These are phyloP conservation scores for Metarhizium anisopliae DNA, from an alignment of 2,329 filamentous ascomycete genomes.

Conservation along the genomic window DNA sequence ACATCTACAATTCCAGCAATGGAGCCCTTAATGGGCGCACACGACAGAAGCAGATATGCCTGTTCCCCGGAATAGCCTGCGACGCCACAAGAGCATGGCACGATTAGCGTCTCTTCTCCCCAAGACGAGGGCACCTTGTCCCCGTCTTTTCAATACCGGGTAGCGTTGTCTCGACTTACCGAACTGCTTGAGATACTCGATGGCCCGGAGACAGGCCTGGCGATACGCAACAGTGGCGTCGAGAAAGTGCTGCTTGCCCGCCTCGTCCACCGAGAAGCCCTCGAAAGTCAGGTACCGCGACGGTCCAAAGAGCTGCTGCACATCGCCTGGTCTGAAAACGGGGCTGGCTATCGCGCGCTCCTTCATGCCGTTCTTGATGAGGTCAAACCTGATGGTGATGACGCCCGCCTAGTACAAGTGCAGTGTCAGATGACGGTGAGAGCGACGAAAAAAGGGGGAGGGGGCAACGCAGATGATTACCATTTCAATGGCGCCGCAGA, in stretches of 20 bases:
- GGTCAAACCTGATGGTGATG: constrained; percentile 83
- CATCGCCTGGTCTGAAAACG: constrained; percentile 78
- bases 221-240: constrained; percentile 82
- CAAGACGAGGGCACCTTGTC: background rate
- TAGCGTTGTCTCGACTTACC: constrained; percentile 10
- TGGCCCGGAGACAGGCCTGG: constrained; percentile 59
- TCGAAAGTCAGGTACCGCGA: constrained; percentile 48
- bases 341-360: constrained; percentile 72
- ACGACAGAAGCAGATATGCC: constrained; percentile 76
- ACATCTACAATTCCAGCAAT: constrained; percentile 86
- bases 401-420: constrained; percentile 48
- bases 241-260: constrained; percentile 83
- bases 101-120: background rate
- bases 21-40: constrained; percentile 80
- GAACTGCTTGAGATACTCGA: constrained; percentile 27
- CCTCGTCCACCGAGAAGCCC: constrained; percentile 81
- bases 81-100: background rate
- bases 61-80: constrained; percentile 64
- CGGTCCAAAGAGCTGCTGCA: constrained; percentile 80
- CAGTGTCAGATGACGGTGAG: background rate
- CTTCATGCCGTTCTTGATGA: constrained; percentile 72
- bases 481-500: constrained; percentile 90
- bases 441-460: background rate
- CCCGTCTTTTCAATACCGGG: background rate
- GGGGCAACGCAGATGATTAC: background rate